Conservation (phyloP, 345 rosid genomes). For the Populus euphratica region DNA sequence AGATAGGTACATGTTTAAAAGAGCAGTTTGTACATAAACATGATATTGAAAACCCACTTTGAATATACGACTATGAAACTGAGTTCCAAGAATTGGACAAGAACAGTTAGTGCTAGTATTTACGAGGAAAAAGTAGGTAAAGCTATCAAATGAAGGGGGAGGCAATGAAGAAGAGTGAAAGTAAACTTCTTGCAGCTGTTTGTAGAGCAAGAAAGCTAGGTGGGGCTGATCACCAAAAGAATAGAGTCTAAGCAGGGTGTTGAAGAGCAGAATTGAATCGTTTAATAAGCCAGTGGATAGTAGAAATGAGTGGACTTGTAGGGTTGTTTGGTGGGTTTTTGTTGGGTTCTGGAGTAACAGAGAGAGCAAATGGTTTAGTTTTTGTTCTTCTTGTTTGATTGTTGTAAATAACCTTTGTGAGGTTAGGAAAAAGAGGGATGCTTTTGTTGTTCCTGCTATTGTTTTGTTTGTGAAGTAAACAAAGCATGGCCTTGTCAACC, state of each 20-base stretch:
- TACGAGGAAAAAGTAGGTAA: conserved; percentile 54
- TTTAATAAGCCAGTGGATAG: conserved; percentile 35
- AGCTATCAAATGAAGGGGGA: conserved; percentile 51
- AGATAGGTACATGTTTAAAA: conserved; percentile 43
- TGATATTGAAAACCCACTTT: conserved; percentile 60
- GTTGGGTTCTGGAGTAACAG: conserved; percentile 29
- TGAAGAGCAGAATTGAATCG: conserved; percentile 38
- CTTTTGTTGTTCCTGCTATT: background rate
- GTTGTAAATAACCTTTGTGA: background rate
- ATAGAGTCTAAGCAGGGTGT: conserved; percentile 57
- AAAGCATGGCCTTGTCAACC: background rate
- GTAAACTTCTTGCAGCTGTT: conserved; percentile 42
- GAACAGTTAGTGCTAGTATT: conserved; percentile 37
- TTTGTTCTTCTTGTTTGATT: background rate
- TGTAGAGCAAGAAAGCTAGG: conserved; percentile 41
- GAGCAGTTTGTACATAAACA: conserved; percentile 67
- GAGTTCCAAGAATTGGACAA: conserved; percentile 32
- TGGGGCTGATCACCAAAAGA: conserved; percentile 35
- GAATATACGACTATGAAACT: conserved; percentile 52
- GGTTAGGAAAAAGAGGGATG: background rate
- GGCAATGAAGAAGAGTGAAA: conserved; percentile 13
- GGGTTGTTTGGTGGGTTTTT: conserved; percentile 23
- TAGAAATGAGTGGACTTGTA: conserved; percentile 46
- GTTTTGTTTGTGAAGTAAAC: background rate
- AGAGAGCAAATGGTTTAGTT: conserved; percentile 25